phyloP scores from a whole-genome alignment of 2,329 filamentous ascomycete species.

The Exophiala xenobiotica region DNA sequence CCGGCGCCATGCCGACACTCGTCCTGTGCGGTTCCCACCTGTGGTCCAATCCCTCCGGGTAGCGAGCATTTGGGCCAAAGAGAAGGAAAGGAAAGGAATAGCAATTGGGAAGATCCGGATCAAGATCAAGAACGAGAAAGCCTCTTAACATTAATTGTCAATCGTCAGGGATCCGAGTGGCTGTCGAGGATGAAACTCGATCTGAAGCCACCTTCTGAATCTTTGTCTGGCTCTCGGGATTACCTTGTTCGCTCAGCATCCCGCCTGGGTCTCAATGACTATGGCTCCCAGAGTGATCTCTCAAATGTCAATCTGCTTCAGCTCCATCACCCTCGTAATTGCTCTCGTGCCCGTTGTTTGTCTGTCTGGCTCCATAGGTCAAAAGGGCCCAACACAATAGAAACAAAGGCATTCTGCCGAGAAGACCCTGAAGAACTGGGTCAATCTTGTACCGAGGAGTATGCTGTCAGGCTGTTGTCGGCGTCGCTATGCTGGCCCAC shows the following conservation, averaged over 20 bases:
- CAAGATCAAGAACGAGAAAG: not conserved
- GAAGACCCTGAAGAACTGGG: too few relatives aligned
- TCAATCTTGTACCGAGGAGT: too few relatives aligned
- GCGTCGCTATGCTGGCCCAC: too few relatives aligned
- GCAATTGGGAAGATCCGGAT: not conserved
- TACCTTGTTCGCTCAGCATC: not conserved
- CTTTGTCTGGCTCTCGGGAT: not conserved
- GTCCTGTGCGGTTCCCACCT: constrained; percentile 1
- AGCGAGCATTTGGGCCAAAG: not conserved
- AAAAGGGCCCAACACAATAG: too few relatives aligned
- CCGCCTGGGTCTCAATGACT: not conserved
- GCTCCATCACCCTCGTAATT: too few relatives aligned
- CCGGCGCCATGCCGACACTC: constrained; percentile 20
- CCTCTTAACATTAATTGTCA: too few relatives aligned
- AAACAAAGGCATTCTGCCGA: too few relatives aligned
- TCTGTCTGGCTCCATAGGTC: too few relatives aligned
- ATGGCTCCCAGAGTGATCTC: not conserved
- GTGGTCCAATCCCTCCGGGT: not conserved
- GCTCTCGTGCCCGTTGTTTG: too few relatives aligned
- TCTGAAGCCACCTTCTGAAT: not conserved
- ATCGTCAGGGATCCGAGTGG: too few relatives aligned
- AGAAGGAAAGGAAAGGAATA: not conserved
- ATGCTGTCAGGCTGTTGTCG: too few relatives aligned
- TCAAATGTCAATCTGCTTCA: too few relatives aligned
- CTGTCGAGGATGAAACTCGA: not conserved